Evolutionary conservation across 345 rosid species (phyloP), one percentile per base, ranked within the genome.

Genomic region (Schrenkiella parvula): DNA sequence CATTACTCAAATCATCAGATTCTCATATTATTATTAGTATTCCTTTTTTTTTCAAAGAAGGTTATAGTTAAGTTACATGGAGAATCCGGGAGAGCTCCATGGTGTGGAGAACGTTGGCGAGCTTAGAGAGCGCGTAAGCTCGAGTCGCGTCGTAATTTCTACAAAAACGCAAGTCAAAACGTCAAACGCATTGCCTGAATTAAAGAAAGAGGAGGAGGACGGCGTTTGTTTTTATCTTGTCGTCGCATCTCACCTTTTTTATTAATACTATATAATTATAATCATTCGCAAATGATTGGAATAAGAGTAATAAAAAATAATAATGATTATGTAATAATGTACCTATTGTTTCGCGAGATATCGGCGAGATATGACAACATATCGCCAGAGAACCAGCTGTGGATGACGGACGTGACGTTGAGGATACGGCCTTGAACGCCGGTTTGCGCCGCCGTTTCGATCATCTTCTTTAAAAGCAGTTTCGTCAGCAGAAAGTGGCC

Each of bases 91-190:
- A 92, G 37, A 91, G 90, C 79, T 91, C 90, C 74, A 81, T 70
- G 77, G 98, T 86, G 80, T 93, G 97, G 73, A 91, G 66, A 41
- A 93, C 91, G 67, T 89, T 93, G 32, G 97, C 92, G 37, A 93
- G 96, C 84, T 91, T 93, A 77, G 98, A 93, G 73, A 91, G 89
- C 58, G 98, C 97, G 66, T 91, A 91, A 3, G 98, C 97, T 82
- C 93, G 87, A 68, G 98, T 89, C 55, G 97, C 80, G 23, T 89
- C 95, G 79, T 83, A 93, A 10, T 80, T 71, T 53, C 98, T 89
- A 84, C 46, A 75, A 17, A 54, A 78, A 61, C 56, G 62, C 64
- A 62, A 57, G 51, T 14, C 18, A 37, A 48, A 50, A 9, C 38
- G 8, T 52, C 46, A 73, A 34, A 64, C 64, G 23, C 26, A 25